Evolutionary conservation across 768 basidiomycete genomes (phyloP), one percentile per base, ranked within the genome.

Genomic region (Boletus subcaerulescens): DNA sequence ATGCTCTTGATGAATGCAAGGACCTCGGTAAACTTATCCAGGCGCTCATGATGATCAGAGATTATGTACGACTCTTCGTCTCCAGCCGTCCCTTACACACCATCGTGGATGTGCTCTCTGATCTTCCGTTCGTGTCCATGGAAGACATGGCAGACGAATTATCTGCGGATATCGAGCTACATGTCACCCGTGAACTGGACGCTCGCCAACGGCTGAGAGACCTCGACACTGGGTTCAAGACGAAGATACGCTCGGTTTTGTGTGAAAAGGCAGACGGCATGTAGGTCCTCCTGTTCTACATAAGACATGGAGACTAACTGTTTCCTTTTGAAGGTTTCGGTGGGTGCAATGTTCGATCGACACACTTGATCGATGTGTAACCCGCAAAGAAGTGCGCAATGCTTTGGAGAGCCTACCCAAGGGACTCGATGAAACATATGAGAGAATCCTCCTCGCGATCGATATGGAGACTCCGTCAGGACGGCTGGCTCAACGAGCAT

Each of bases 1-100:
- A 56, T 52, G 55, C 50, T 5, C 55, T 56, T 13, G 54, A 56
- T 7, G 55, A 56, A 31, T 56, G 50, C 32, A 35, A 42, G 4
- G 45, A 56, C 9, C 13, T 46, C 15, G 20, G 11, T 4, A n/a
- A 12, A 5, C 50, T 56, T 0, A 14, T 55, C 5, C 35, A 41
- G 43, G 42, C 48, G 33, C 54, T 55, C 20, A 45, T 41, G 29
- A 20, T 24, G n/a, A 15, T 55, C 43, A 55, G 12, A 8, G n/a
- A n/a, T 11, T 5, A 20, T 9, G 46, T 53, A 15, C 52, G 18
- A 6, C 52, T 53, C 39, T 53, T 53, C 10, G 46, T 53, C 13
- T 42, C 46, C 5, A 53, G 52, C 20, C 52, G 46, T 7, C 52
- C 52, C 13, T 8, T 35, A 18, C 32, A 49, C 5, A 1, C 4